These are phyloP conservation scores for Ceratobasidium sp. DNA, from an alignment of 1,284 basidiomycete genomes.

Conservation along the genomic window DNA sequence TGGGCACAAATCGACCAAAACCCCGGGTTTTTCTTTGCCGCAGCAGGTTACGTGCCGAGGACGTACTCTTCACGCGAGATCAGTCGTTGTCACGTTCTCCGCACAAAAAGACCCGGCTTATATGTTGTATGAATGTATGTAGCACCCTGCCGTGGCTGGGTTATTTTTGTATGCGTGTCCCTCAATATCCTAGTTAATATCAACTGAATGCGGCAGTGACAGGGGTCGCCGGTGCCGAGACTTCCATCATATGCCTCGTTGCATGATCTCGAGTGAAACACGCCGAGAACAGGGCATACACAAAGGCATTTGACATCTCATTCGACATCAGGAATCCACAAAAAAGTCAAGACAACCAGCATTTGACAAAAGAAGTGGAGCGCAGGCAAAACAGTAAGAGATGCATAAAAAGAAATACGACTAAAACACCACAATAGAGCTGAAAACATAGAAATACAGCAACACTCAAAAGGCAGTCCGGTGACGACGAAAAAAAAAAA, in stretches of 20 bases:
- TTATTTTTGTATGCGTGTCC: background rate
- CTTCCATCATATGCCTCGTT: constrained; percentile 12
- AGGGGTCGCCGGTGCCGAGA: constrained; percentile 4
- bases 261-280: background rate
- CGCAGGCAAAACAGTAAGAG: constrained; percentile 4
- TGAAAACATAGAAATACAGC: constrained; percentile 35
- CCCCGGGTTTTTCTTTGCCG: background rate
- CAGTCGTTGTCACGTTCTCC: background rate
- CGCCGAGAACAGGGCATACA: background rate
- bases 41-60: background rate
- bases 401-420: constrained; percentile 8
- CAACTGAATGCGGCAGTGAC: background rate
- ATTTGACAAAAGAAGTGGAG: constrained; percentile 41
- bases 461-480: constrained; percentile 22
- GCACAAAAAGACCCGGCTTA: background rate
- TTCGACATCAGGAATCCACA: constrained; percentile 27
- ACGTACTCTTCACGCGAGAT: background rate
- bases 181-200: constrained; percentile 3
- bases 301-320: constrained; percentile 16
- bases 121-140: background rate
- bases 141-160: background rate
- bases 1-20: background rate
- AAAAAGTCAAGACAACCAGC: constrained; percentile 42
- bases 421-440: constrained; percentile 21
- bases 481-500: background rate